These are phyloP conservation scores for Xylariaceae sp. DNA, from an alignment of 2,329 filamentous ascomycete species.

Conservation along the genomic window DNA sequence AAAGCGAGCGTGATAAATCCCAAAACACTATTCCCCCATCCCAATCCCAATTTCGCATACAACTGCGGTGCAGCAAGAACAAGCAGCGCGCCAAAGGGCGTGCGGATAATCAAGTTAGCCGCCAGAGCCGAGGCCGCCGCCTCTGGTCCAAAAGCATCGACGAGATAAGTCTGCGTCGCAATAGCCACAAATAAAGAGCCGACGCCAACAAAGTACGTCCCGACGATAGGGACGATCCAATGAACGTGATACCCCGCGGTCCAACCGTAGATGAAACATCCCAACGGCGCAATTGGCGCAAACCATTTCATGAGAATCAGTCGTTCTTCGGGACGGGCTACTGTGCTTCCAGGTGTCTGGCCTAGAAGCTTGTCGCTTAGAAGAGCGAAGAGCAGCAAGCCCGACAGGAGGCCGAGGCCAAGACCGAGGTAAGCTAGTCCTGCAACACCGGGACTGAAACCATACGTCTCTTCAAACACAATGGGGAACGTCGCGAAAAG, in stretches of 20 bases:
- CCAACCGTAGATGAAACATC: constrained; percentile 15
- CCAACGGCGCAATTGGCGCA: constrained; percentile 10
- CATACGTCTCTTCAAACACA: constrained; percentile 12
- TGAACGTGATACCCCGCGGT: constrained; percentile 13
- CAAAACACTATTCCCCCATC: constrained; percentile 14
- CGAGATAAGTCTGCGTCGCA: constrained; percentile 3
- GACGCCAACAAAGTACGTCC: constrained; percentile 14
- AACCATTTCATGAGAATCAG: constrained; percentile 17
- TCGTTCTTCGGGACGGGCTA: constrained; percentile 8
- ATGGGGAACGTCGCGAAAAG: constrained; percentile 13
- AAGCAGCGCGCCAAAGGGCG: constrained; percentile 9
- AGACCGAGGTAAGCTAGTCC: constrained; percentile 13
- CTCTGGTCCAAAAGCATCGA: constrained; percentile 9
- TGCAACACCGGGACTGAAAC: constrained; percentile 4
- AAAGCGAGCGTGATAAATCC: constrained; percentile 12
- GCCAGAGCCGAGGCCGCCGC: constrained; percentile 10
- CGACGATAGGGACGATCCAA: constrained; percentile 16
- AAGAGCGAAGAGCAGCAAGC: constrained; percentile 9
- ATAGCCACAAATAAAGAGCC: constrained; percentile 10
- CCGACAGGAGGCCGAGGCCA: constrained; percentile 8
- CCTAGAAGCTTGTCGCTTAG: constrained; percentile 11
- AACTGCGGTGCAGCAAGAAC: constrained; percentile 11
- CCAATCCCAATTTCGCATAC: constrained; percentile 9
- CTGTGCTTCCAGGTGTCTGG: neutral
- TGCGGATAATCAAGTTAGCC: constrained; percentile 8